A percentile compares a stretch with the other conserved stretches of the same genome.
phyloP scores from a whole-genome alignment of 2,329 filamentous ascomycete genomes.

The Mycosphaerella sp. region DNA sequence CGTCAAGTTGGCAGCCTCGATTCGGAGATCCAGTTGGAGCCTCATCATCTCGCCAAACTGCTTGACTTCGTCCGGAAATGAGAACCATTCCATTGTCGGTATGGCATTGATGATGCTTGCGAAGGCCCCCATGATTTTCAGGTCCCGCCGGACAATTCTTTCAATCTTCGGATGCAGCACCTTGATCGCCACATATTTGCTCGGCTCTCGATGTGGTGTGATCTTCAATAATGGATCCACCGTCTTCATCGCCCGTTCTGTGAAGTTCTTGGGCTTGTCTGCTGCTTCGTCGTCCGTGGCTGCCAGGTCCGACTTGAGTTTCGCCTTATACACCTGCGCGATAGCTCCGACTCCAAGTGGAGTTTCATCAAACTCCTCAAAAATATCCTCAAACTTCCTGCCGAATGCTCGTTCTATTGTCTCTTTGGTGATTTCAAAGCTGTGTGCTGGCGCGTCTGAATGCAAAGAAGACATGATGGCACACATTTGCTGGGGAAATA shows the following conservation, averaged over 20 bases:
- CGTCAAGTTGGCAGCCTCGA: slow-evolving; percentile 84
- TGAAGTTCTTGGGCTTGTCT: slow-evolving; percentile 50
- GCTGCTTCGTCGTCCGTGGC: slow-evolving; percentile 54
- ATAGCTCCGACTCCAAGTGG: slow-evolving; percentile 93
- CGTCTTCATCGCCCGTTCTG: slow-evolving; percentile 67
- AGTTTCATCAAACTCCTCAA: slow-evolving; percentile 86
- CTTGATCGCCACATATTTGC: slow-evolving; percentile 89
- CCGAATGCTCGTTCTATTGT: slow-evolving; percentile 81
- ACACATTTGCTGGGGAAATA: slow-evolving; percentile 91
- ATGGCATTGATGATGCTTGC: slow-evolving; percentile 75
- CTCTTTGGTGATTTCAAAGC: slow-evolving; percentile 67
- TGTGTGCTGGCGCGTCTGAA: slow-evolving; percentile 89
- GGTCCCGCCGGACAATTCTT: slow-evolving; percentile 77
- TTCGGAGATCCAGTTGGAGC: slow-evolving; percentile 89
- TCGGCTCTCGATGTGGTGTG: slow-evolving; percentile 76
- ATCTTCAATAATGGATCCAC: slow-evolving; percentile 84
- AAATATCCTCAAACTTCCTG: slow-evolving; percentile 78
- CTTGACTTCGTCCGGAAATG: slow-evolving; percentile 83
- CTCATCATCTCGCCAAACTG: slow-evolving; percentile 99
- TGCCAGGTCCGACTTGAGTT: slow-evolving; percentile 72
- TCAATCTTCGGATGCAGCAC: slow-evolving; percentile 91
- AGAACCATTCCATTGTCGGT: slow-evolving; percentile 95
- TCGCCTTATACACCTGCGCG: slow-evolving; percentile 95
- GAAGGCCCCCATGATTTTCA: slow-evolving; percentile 92
- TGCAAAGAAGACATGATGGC: slow-evolving; percentile 89